phyloP scores from a whole-genome alignment of 2,329 filamentous ascomycete species.

The Aspergillus chevalieri region DNA sequence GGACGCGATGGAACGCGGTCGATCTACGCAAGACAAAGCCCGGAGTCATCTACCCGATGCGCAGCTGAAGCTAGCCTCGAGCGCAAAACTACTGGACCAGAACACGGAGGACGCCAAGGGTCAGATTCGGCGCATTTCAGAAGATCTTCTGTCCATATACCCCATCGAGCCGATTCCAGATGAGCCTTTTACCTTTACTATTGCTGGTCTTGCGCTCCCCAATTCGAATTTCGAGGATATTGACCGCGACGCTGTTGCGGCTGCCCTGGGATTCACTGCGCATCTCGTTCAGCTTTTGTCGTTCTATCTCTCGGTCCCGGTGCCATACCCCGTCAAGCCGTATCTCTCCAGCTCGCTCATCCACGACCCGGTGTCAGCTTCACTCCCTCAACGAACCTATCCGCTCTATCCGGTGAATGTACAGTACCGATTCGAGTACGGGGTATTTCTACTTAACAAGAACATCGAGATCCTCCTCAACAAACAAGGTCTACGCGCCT shows the following conservation, averaged over 20 bases:
- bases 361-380: conserved; percentile 62
- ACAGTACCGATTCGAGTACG: conserved; percentile 91
- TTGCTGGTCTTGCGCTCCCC: conserved; percentile 69
- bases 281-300: conserved; percentile 70
- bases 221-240: conserved; percentile 71
- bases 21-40: conserved; percentile 52
- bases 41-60: conserved; percentile 58
- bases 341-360: conserved; percentile 70
- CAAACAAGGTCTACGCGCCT: conserved; percentile 65
- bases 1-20: conserved; percentile 61
- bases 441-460: conserved; percentile 93
- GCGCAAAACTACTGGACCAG: conserved; percentile 49
- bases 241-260: conserved; percentile 64
- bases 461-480: conserved; percentile 70
- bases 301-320: conserved; percentile 69
- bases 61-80: conserved; percentile 52
- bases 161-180: conserved; percentile 64
- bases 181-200: conserved; percentile 71
- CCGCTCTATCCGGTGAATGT: conserved; percentile 71
- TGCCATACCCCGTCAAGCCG: conserved; percentile 73
- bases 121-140: conserved; percentile 82
- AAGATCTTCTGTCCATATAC: conserved; percentile 73
- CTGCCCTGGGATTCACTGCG: conserved; percentile 73
- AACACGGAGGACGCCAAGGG: conserved; percentile 63
- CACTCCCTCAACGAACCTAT: conserved; percentile 60